Evolutionary conservation across 2,329 filamentous ascomycete species (phyloP).

Genomic region (Mycosphaerella sp.): DNA sequence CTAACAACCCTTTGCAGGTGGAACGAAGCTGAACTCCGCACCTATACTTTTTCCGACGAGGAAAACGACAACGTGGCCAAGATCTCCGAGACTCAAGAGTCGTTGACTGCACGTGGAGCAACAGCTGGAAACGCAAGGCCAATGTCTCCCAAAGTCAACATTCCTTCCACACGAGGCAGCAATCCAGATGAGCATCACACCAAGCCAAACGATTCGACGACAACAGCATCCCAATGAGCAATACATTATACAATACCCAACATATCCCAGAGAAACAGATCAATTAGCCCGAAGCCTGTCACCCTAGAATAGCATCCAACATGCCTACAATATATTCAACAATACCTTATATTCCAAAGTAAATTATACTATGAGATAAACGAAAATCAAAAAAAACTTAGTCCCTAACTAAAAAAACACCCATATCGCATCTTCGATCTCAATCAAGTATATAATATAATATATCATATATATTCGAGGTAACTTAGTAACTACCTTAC

Average conservation of each 20-base stretch:
- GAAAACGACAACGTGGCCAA: slow-evolving; percentile 24
- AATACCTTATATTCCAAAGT: no score
- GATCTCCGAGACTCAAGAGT: slow-evolving; percentile 29
- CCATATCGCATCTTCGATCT: no score
- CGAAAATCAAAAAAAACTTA: no score
- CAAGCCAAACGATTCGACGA: background rate
- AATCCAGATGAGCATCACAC: slow-evolving; percentile 5
- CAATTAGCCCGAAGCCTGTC: no score
- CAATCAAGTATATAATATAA: no score
- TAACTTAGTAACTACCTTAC: no score
- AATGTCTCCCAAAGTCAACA: slow-evolving; percentile 3
- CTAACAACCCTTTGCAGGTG: slow-evolving; percentile 14
- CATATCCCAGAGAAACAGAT: no score
- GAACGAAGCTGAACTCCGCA: slow-evolving; percentile 30
- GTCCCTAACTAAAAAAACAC: no score
- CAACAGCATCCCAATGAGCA: background rate
- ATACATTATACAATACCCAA: background rate
- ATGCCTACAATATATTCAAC: no score
- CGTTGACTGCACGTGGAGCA: slow-evolving; percentile 11
- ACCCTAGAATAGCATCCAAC: no score
- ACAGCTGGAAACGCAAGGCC: slow-evolving; percentile 7
- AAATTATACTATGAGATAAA: no score
- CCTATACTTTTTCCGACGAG: slow-evolving; percentile 27
- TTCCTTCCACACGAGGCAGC: slow-evolving; percentile 3
- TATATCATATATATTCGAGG: no score